These are phyloP conservation scores for Trametes punicea DNA, from an alignment of 768 basidiomycete species.

Conservation along the genomic window DNA sequence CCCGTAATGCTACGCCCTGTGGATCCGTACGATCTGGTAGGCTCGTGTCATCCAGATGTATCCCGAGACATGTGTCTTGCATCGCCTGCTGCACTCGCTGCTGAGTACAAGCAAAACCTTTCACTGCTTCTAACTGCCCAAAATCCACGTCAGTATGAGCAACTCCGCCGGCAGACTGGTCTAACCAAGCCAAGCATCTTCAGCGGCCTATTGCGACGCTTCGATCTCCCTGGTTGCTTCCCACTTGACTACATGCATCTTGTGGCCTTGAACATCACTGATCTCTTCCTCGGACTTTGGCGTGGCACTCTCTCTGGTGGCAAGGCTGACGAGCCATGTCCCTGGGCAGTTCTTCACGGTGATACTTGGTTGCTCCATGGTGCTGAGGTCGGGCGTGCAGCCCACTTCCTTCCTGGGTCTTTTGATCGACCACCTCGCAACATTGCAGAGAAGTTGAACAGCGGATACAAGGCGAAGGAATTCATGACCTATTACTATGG, in stretches of 20 bases:
- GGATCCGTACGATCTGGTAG: slow-evolving; percentile 19
- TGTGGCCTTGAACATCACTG: slow-evolving; percentile 34
- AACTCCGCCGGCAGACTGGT: slow-evolving; percentile 29
- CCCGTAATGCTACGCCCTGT: slow-evolving; percentile 30
- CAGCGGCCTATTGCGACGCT: slow-evolving; percentile 22
- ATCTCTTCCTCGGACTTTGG: slow-evolving; percentile 33
- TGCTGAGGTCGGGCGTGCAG: slow-evolving; percentile 25
- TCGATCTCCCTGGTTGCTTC: slow-evolving; percentile 32
- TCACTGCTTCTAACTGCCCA: not conserved
- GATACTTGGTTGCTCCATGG: slow-evolving; percentile 38
- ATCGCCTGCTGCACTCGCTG: not conserved
- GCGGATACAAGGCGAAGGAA: slow-evolving; percentile 32
- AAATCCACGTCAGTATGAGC: slow-evolving; percentile 21
- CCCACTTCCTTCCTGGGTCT: slow-evolving; percentile 32
- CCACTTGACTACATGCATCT: slow-evolving; percentile 40
- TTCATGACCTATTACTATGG: slow-evolving; percentile 24
- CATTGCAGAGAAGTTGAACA: slow-evolving; percentile 37
- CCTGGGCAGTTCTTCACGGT: slow-evolving; percentile 27
- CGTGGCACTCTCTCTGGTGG: slow-evolving; percentile 21
- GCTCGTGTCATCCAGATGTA: slow-evolving; percentile 30
- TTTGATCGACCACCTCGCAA: slow-evolving; percentile 42
- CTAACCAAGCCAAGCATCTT: slow-evolving; percentile 36
- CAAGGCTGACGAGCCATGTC: slow-evolving; percentile 29
- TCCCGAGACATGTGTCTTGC: slow-evolving; percentile 9
- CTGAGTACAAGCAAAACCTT: not conserved